Evolutionary conservation across 2,329 filamentous ascomycete species (phyloP).

Genomic region (Leptographium lundbergii): DNA sequence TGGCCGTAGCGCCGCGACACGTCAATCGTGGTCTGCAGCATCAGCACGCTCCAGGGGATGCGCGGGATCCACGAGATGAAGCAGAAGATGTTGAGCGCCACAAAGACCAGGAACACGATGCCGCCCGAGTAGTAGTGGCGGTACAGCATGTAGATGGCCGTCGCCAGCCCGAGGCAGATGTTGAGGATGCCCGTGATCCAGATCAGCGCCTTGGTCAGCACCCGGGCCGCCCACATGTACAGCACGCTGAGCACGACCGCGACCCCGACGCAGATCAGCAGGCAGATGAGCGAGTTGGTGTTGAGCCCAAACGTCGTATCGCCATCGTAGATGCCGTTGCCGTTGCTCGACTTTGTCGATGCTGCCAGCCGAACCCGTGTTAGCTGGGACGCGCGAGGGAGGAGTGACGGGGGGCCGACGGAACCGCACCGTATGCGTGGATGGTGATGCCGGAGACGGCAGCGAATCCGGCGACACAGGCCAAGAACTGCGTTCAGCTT

Average conservation of each 20-base stretch:
- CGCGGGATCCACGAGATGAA: slow-evolving; percentile 83
- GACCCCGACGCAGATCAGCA: slow-evolving; percentile 62
- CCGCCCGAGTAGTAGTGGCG: slow-evolving; percentile 68
- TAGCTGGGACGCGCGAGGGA: not conserved
- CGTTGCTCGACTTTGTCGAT: slow-evolving; percentile 46
- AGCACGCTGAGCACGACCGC: slow-evolving; percentile 62
- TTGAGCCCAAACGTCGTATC: slow-evolving; percentile 54
- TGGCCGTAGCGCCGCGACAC: slow-evolving; percentile 75
- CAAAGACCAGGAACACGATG: slow-evolving; percentile 76
- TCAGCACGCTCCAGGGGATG: slow-evolving; percentile 82
- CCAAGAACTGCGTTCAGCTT: slow-evolving; percentile 12
- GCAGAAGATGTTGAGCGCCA: slow-evolving; percentile 65
- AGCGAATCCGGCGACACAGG: slow-evolving; percentile 13
- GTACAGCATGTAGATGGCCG: slow-evolving; percentile 74
- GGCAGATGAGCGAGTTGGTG: slow-evolving; percentile 77
- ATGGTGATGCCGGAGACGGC: slow-evolving; percentile 11
- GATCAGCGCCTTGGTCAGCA: slow-evolving; percentile 81
- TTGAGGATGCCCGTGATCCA: slow-evolving; percentile 88
- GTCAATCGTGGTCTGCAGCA: slow-evolving; percentile 78
- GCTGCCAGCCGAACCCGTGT: slow-evolving; percentile 14
- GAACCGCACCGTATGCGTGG: slow-evolving; percentile 10
- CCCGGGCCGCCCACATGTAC: slow-evolving; percentile 64
- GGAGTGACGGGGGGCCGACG: not conserved
- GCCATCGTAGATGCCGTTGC: slow-evolving; percentile 61
- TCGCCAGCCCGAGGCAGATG: slow-evolving; percentile 71